phyloP scores from a whole-genome alignment of 2,329 filamentous ascomycete species.

The Penicillium frequentans region DNA sequence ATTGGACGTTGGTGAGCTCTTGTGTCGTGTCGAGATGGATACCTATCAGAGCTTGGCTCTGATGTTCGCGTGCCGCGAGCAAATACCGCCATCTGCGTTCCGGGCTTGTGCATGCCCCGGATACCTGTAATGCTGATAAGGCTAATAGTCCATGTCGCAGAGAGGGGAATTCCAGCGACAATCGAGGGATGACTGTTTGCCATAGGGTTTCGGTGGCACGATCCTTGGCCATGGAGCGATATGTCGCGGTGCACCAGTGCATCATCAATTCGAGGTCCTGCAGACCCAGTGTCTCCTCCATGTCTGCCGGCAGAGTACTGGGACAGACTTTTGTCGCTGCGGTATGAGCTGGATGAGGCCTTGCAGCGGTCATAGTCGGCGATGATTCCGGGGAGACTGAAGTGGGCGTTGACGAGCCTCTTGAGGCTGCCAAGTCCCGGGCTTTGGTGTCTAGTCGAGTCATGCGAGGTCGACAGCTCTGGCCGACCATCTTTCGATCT shows the following conservation, averaged over 20 bases:
- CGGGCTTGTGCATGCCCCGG: slow-evolving; percentile 13
- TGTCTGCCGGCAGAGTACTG: background rate
- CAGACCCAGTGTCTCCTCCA: slow-evolving; percentile 20
- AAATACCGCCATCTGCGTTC: slow-evolving; percentile 25
- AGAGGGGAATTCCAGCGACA: slow-evolving; percentile 30
- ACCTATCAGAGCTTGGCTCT: slow-evolving; percentile 24
- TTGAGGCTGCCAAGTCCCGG: slow-evolving; percentile 6
- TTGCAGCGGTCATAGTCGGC: slow-evolving; percentile 10
- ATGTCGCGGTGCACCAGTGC: slow-evolving; percentile 36
- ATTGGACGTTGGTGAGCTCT: slow-evolving; percentile 29
- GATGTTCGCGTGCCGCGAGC: slow-evolving; percentile 29
- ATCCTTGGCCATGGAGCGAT: slow-evolving; percentile 31
- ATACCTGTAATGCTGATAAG: slow-evolving; percentile 35
- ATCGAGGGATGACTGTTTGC: slow-evolving; percentile 32
- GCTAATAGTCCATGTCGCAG: slow-evolving; percentile 38
- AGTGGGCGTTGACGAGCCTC: slow-evolving; percentile 5
- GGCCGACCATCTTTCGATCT: slow-evolving; percentile 14
- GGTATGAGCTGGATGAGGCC: background rate
- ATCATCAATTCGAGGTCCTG: slow-evolving; percentile 37
- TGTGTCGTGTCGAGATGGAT: slow-evolving; percentile 20
- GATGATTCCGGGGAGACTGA: slow-evolving; percentile 1
- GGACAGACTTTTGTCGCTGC: background rate
- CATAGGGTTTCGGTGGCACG: slow-evolving; percentile 27
- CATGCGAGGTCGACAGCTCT: slow-evolving; percentile 14
- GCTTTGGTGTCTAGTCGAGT: slow-evolving; percentile 15